A percentile compares a stretch with the other conserved stretches of the same genome.
These are phyloP conservation scores for Solanum neorickii DNA, from an alignment of 257 asterid genomes.

Conservation along the genomic window DNA sequence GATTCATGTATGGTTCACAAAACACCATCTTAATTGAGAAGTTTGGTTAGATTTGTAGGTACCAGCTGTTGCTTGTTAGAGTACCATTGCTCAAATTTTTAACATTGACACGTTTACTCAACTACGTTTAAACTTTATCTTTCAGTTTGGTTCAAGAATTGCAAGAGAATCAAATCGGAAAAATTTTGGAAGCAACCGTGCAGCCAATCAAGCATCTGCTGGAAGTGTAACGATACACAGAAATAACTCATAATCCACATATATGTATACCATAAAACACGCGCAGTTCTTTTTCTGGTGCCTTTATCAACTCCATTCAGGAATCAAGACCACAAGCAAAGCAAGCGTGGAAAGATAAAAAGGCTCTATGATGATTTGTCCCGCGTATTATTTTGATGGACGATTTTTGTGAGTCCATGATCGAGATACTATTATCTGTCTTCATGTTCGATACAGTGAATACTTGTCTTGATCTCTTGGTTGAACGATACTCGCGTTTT, in stretches of 20 bases:
- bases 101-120: not conserved
- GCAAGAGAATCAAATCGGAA: slow-evolving; percentile 90
- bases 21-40: not conserved
- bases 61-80: not conserved
- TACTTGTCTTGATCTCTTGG: not conserved
- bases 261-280: not conserved
- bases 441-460: not conserved
- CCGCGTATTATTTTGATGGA: not conserved
- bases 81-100: not conserved
- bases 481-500: not conserved
- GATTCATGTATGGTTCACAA: not conserved
- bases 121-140: not conserved
- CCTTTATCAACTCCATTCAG: not conserved
- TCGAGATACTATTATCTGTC: not conserved
- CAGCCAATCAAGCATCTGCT: slow-evolving; percentile 93
- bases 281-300: not conserved
- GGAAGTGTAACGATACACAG: slow-evolving; percentile 62
- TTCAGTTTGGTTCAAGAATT: slow-evolving; percentile 82
- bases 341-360: not conserved
- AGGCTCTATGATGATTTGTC: not conserved
- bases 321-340: not conserved
- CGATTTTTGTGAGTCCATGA: not conserved
- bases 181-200: slow-evolving; percentile 88
- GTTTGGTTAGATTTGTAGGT: not conserved
- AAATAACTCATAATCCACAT: not conserved